Conservation (phyloP, 129 eudicot species). For the Sambucus nigra region DNA sequence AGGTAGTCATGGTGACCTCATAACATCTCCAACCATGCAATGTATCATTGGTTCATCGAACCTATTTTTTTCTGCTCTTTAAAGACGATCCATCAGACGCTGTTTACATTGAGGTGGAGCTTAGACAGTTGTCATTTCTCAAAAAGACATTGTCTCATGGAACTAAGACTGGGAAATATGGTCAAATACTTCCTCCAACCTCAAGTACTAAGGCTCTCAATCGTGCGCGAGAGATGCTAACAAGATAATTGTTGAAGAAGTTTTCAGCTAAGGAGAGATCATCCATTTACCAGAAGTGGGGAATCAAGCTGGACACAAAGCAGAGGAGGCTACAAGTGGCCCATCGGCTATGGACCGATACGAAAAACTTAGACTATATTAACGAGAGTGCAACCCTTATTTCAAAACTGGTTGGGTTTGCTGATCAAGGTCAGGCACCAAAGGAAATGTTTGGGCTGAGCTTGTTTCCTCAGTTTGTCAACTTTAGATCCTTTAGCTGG, state of each 20-base stretch:
- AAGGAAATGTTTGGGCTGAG: constrained; percentile 69
- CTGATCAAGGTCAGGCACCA: constrained; percentile 28
- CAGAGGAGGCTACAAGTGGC: constrained; percentile 51
- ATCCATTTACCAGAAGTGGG: constrained; percentile 45
- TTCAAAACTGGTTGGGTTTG: constrained; percentile 52
- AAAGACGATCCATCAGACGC: too few species aligned
- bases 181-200: too few species aligned
- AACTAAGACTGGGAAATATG: too few species aligned
- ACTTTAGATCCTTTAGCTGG: constrained; percentile 37
- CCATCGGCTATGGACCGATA: constrained; percentile 43
- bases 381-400: constrained; percentile 67
- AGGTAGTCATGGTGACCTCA: too few species aligned
- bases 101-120: too few species aligned
- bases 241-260: constrained; percentile 47
- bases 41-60: too few species aligned
- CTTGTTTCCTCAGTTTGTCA: constrained; percentile 26
- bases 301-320: constrained; percentile 44
- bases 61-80: too few species aligned
- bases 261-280: constrained; percentile 41
- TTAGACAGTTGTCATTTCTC: too few species aligned
- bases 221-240: constrained; percentile 50
- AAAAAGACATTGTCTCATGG: too few species aligned
- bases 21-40: too few species aligned
- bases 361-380: constrained; percentile 45
- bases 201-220: constrained; percentile 50